Base-by-base conservation (phyloP, 768 basidiomycete species). In the Sistotremastrum niveocremeum region DNA sequence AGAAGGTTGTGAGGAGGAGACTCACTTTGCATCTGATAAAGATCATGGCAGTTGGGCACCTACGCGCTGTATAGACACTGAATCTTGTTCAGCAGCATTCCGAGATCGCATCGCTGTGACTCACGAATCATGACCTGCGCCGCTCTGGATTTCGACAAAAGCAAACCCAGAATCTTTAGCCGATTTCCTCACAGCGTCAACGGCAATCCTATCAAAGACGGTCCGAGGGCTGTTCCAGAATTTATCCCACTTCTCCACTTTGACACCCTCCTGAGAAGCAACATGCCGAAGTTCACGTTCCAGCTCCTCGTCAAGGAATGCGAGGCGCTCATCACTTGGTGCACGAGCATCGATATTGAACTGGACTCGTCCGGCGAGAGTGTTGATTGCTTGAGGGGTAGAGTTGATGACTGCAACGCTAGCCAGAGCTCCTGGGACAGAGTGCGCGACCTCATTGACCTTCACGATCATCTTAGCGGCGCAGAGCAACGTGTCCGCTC, bases 381-480 rank as follows among this genome's bases (percentile, higher is more conserved):
- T 50, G 42, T 54, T 54, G 5, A 47, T 47, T 20, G 53, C 45
- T 28, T 46, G 31, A 9, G 53, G 45, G 12, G 39, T 36, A 35
- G 53, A 36, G 33, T 53, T 29, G 36, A 53, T 46, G 42, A 53
- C 35, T 28, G 40, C 47, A 35, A 35, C 20, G 11, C 41, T 35
- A 31, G 47, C 32, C 30, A 34, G 40, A n/a, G 31, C 41, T 3
- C 49, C 53, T 5, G 53, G 45, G 40, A 45, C 42, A 5, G 45
- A 38, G 37, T 51, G 48, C 2, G 52, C 52, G 11, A 46, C 31
- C 4, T 31, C 11, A 28, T 53, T 51, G 32, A 43, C 49, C 7
- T 44, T 47, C 32, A 51, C 38, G 39, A 54, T 54, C 29, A 50
- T 50, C 45, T 44, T 50, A 4, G 53, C 52, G 8, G 53, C 53